phyloP scores from a whole-genome alignment of 768 basidiomycete genomes.

The Russula vinacea region DNA sequence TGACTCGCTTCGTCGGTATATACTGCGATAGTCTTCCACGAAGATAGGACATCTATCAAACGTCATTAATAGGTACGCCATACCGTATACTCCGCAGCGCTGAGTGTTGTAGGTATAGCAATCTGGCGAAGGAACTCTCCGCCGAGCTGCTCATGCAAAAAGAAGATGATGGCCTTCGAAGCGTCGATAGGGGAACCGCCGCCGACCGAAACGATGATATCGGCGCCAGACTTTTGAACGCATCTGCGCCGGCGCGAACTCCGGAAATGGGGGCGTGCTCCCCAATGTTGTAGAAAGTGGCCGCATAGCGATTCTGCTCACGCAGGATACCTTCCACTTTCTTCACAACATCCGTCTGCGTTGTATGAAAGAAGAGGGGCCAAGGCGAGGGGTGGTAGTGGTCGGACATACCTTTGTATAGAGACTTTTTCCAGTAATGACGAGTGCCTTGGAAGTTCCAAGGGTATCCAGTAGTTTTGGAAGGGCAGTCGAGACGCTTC shows the following conservation, averaged over 20 bases:
- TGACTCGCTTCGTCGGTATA: slow-evolving; percentile 66
- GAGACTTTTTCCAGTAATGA: slow-evolving; percentile 71
- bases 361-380: neutral
- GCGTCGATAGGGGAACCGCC: slow-evolving; percentile 82
- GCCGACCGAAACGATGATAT: slow-evolving; percentile 69
- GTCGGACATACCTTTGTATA: slow-evolving; percentile 30
- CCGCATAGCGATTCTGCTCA: slow-evolving; percentile 56
- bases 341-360: slow-evolving; percentile 59
- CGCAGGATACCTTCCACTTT: slow-evolving; percentile 55
- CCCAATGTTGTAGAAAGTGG: slow-evolving; percentile 69
- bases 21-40: slow-evolving; percentile 57
- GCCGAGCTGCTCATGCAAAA: slow-evolving; percentile 54
- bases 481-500: slow-evolving; percentile 57
- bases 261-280: slow-evolving; percentile 68
- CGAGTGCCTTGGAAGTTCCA: slow-evolving; percentile 58
- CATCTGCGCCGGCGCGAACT: slow-evolving; percentile 53
- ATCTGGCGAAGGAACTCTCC: slow-evolving; percentile 59
- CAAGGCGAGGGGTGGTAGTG: neutral
- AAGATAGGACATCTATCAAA: neutral
- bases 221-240: slow-evolving; percentile 57
- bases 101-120: slow-evolving; percentile 78
- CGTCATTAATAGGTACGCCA: slow-evolving; percentile 24
- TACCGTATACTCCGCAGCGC: slow-evolving; percentile 73
- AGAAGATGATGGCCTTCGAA: slow-evolving; percentile 68
- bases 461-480: slow-evolving; percentile 56